Conservation (phyloP, 768 basidiomycete genomes). For the Suillus decipiens region DNA sequence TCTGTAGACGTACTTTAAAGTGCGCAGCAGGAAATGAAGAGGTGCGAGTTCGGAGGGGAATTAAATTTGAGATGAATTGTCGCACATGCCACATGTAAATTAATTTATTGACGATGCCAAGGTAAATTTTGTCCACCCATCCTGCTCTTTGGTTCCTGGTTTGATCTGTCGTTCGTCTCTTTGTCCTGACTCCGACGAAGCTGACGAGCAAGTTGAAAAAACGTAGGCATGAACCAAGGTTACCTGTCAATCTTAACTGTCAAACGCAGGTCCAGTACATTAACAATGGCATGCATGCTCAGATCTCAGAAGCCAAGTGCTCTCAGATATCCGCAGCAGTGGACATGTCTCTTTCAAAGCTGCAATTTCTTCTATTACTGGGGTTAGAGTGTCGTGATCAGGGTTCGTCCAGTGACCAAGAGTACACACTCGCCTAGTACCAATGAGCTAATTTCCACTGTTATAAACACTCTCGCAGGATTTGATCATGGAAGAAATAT, state of each 20-base stretch:
- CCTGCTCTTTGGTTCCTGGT: not conserved
- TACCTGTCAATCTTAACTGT: too few species aligned
- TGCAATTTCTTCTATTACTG: not conserved
- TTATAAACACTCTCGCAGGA: slow-evolving; percentile 17
- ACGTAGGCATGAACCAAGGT: too few species aligned
- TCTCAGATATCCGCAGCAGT: not conserved
- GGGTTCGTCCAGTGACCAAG: not conserved
- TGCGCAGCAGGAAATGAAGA: not conserved
- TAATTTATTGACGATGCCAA: not conserved
- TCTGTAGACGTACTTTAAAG: not conserved
- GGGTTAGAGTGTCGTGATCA: not conserved
- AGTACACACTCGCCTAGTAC: slow-evolving; percentile 6
- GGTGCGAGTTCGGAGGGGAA: not conserved
- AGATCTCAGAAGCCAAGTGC: not conserved
- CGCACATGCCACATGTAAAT: not conserved
- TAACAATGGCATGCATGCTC: not conserved
- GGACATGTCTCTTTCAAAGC: not conserved
- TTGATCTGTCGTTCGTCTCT: not conserved
- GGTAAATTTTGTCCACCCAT: not conserved
- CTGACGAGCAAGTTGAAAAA: not conserved
- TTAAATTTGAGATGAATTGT: not conserved
- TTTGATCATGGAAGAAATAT: slow-evolving; percentile 13
- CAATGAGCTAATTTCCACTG: slow-evolving; percentile 15
- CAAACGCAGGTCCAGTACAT: too few species aligned
- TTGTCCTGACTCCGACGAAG: not conserved